Evolutionary conservation across 2,329 filamentous ascomycete species (phyloP).

Genomic region (Cercospora zeina): DNA sequence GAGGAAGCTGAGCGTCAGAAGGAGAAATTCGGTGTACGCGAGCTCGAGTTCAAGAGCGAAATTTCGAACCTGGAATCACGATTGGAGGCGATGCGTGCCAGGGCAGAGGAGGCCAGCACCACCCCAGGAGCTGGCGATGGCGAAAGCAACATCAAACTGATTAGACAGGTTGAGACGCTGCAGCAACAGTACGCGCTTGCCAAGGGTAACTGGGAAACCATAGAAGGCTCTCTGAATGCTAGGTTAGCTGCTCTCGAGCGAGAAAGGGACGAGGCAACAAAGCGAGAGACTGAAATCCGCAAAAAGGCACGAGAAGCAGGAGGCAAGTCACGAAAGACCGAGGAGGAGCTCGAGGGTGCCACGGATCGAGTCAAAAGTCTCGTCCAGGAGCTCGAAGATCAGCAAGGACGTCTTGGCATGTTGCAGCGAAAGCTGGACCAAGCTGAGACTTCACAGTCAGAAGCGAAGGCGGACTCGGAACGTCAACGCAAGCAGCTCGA

Average conservation of each 20-base stretch:
- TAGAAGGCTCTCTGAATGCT: constrained; percentile 80
- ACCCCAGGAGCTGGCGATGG: constrained; percentile 62
- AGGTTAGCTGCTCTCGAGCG: constrained; percentile 78
- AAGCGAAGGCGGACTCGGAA: constrained; percentile 57
- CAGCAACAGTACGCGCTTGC: constrained; percentile 94
- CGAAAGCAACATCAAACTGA: constrained; percentile 62
- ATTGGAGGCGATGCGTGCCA: constrained; percentile 79
- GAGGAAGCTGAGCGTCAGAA: constrained; percentile 72
- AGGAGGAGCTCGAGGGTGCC: constrained; percentile 78
- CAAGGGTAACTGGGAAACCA: constrained; percentile 96
- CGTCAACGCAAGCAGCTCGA: constrained; percentile 62
- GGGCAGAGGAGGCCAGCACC: constrained; percentile 79
- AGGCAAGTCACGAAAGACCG: constrained; percentile 64
- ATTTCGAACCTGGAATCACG: constrained; percentile 77
- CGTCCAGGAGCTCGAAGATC: constrained; percentile 63
- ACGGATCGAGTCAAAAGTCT: constrained; percentile 64
- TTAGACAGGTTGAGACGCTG: constrained; percentile 91
- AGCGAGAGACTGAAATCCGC: constrained; percentile 81
- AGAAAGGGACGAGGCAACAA: constrained; percentile 82
- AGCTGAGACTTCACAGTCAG: constrained; percentile 62
- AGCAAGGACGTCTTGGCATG: constrained; percentile 60
- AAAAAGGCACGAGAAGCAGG: constrained; percentile 87
- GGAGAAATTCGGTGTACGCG: constrained; percentile 66
- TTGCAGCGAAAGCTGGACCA: constrained; percentile 67
- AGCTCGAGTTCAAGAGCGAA: constrained; percentile 80